phyloP scores from a whole-genome alignment of 371 early-diverging fungal species.

The Caulochytrium protostelioides region DNA sequence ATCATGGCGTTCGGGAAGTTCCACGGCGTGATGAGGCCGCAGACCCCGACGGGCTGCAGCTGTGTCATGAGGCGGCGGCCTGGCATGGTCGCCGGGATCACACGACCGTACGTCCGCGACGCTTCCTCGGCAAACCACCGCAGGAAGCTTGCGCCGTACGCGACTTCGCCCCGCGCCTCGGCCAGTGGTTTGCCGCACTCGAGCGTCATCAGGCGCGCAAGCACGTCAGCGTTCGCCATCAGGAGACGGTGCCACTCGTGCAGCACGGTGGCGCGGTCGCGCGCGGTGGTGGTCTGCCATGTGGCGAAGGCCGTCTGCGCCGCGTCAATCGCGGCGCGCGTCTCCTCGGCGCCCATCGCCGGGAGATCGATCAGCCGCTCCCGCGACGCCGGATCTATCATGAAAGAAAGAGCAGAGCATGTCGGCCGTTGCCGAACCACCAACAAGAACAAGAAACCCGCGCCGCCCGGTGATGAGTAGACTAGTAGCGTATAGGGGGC shows the following conservation, averaged over 20 bases:
- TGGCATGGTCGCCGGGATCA: constrained; percentile 39
- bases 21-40: constrained; percentile 77
- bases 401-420: too few relatives aligned
- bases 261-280: constrained; percentile 36
- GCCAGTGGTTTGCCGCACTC: constrained; percentile 15
- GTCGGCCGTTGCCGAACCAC: too few relatives aligned
- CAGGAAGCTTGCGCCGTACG: constrained; percentile 53
- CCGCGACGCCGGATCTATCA: too few relatives aligned
- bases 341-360: too few relatives aligned
- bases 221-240: constrained; percentile 40
- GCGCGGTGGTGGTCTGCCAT: too few relatives aligned
- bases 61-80: constrained; percentile 40
- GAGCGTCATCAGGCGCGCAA: constrained; percentile 7
- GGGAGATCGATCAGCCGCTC: too few relatives aligned
- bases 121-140: constrained; percentile 80
- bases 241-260: constrained; percentile 48
- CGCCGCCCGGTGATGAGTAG: too few relatives aligned
- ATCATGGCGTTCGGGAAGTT: constrained; percentile 86
- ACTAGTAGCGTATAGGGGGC: too few relatives aligned
- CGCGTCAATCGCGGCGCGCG: too few relatives aligned
- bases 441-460: too few relatives aligned
- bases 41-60: constrained; percentile 68
- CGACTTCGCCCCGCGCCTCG: constrained; percentile 35
- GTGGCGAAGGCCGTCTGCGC: too few relatives aligned
- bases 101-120: constrained; percentile 52